Conservation (phyloP, 768 basidiomycete genomes). For the Mycena polygramma region DNA sequence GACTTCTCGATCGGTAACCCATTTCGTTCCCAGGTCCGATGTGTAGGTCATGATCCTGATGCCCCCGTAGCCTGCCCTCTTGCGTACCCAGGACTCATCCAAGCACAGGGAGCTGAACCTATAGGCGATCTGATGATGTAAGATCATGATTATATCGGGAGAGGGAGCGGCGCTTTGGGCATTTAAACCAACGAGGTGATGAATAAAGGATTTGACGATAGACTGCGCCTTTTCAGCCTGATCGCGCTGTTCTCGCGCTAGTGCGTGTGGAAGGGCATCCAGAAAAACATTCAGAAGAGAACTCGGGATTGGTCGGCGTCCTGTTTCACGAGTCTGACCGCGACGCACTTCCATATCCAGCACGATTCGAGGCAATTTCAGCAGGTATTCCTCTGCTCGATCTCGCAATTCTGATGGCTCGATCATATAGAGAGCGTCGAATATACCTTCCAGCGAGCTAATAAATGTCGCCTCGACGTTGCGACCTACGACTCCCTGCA, state of each 20-base stretch:
- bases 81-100: conserved; percentile 91
- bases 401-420: conserved; percentile 66
- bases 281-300: conserved; percentile 76
- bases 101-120: conserved; percentile 90
- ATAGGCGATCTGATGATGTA: conserved; percentile 87
- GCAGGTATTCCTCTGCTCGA: conserved; percentile 78
- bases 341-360: conserved; percentile 83
- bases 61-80: conserved; percentile 90
- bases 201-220: conserved; percentile 72
- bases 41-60: conserved; percentile 84
- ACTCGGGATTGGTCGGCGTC: conserved; percentile 67
- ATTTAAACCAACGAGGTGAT: conserved; percentile 73
- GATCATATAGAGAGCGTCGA: conserved; percentile 78
- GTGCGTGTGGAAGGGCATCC: conserved; percentile 83
- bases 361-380: conserved; percentile 75
- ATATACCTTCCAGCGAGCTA: conserved; percentile 78
- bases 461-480: conserved; percentile 84
- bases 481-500: conserved; percentile 76
- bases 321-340: conserved; percentile 65
- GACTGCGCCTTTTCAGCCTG: conserved; percentile 72
- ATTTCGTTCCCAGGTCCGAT: conserved; percentile 77
- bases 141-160: conserved; percentile 72
- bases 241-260: conserved; percentile 74
- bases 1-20: conserved; percentile 89
- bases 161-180: conserved; percentile 58